Percentiles rank a stretch among this genome's conserved stretches.
These are phyloP conservation scores for Fusarium nelsonii DNA, from an alignment of 2,329 filamentous ascomycete genomes.

Conservation along the genomic window DNA sequence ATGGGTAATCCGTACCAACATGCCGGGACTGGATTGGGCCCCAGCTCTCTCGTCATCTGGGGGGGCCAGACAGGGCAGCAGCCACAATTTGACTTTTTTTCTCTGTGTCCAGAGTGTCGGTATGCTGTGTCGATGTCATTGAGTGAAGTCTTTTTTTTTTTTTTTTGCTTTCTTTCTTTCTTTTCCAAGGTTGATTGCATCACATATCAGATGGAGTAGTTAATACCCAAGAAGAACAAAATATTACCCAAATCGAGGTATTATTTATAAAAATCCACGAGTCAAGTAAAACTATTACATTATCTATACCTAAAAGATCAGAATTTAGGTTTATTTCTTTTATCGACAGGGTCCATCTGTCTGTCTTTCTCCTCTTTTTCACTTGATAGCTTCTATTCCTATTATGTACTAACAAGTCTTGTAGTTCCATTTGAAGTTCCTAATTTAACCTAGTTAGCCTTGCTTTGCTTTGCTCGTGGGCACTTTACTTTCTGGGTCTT, in stretches of 20 bases:
- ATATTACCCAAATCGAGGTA: slow-evolving; percentile 6
- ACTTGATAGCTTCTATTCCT: slow-evolving; percentile 20
- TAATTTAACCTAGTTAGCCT: slow-evolving; percentile 1
- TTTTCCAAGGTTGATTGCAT: neutral
- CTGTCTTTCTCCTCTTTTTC: slow-evolving; percentile 30
- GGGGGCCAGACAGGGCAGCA: neutral
- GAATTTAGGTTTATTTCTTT: no score
- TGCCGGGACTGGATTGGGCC: slow-evolving; percentile 18
- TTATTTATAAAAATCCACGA: neutral
- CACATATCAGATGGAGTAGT: neutral
- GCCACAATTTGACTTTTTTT: slow-evolving; percentile 13
- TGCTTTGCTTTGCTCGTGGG: neutral
- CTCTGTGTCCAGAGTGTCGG: slow-evolving; percentile 7
- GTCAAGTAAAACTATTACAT: neutral
- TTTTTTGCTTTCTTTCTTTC: no score
- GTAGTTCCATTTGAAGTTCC: neutral
- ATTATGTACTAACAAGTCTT: slow-evolving; percentile 1
- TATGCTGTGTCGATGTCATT: slow-evolving; percentile 1
- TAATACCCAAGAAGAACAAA: neutral
- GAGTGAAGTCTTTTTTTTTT: neutral
- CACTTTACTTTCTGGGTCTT: neutral
- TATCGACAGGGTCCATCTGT: slow-evolving; percentile 3
- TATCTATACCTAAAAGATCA: neutral
- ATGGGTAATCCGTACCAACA: slow-evolving; percentile 20
- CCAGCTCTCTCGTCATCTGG: slow-evolving; percentile 9